Percentiles rank a stretch among this genome's conserved stretches.
Evolutionary conservation across 495 filamentous ascomycete genomes (phyloP).

Genomic region (Pyrenula aspistea): DNA sequence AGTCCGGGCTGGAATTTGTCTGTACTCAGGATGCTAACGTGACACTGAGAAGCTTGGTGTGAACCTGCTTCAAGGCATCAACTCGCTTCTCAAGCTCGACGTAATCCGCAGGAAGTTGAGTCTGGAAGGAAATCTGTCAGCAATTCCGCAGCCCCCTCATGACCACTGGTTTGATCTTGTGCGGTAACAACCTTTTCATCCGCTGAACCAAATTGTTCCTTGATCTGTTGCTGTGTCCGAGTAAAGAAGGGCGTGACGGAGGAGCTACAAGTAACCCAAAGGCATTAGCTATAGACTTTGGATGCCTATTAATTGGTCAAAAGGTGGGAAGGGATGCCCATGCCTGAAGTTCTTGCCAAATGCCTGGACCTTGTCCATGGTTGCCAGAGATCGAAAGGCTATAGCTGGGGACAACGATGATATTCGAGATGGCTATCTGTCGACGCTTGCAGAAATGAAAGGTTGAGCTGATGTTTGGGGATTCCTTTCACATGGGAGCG

Average conservation of each 20-base stretch:
- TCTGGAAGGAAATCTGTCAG: slow-evolving; percentile 35
- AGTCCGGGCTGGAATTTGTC: slow-evolving; percentile 3
- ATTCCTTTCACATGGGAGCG: background rate
- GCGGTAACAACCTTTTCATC: slow-evolving; percentile 77
- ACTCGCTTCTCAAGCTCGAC: slow-evolving; percentile 98
- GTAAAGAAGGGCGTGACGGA: slow-evolving; percentile 82
- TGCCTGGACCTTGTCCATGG: slow-evolving; percentile 60
- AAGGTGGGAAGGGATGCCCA: slow-evolving; percentile 12
- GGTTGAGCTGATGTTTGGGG: background rate
- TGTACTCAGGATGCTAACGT: slow-evolving; percentile 52
- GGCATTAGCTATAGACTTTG: slow-evolving; percentile 6
- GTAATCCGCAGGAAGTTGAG: slow-evolving; percentile 92
- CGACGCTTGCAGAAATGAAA: too few species aligned
- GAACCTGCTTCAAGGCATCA: slow-evolving; percentile 92
- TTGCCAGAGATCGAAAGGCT: background rate
- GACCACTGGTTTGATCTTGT: too few species aligned
- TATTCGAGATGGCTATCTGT: too few species aligned
- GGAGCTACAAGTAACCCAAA: slow-evolving; percentile 26
- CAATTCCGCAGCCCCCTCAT: background rate
- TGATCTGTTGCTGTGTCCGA: slow-evolving; percentile 90
- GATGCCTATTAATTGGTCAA: slow-evolving; percentile 4
- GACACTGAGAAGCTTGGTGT: slow-evolving; percentile 91
- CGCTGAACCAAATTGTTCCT: slow-evolving; percentile 89
- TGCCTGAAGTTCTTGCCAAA: slow-evolving; percentile 67
- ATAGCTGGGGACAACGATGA: too few species aligned